Conservation (phyloP, 768 basidiomycete species). For the Collybia sordida region DNA sequence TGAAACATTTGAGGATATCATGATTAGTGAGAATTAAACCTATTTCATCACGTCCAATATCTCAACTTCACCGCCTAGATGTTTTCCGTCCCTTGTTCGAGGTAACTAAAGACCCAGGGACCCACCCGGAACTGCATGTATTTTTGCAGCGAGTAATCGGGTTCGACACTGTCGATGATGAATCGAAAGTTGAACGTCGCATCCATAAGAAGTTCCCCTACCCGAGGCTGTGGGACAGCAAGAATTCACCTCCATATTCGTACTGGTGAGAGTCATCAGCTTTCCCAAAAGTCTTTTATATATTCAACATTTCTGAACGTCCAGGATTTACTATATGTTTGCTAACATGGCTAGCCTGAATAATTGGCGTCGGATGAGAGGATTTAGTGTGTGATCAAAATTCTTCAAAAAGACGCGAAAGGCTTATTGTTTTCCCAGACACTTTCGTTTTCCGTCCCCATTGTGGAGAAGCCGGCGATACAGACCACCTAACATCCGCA, state of each 20-base stretch:
- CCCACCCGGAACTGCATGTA: constrained; percentile 92
- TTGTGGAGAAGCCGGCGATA: constrained; percentile 96
- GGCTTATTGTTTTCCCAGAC: constrained; percentile 44
- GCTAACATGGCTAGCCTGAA: constrained; percentile 96
- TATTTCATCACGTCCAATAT: neutral
- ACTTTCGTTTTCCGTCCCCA: constrained; percentile 98
- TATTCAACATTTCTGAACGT: constrained; percentile 3
- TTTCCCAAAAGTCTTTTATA: neutral
- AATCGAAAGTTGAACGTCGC: constrained; percentile 89
- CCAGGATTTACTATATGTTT: constrained; percentile 95
- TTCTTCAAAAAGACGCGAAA: neutral
- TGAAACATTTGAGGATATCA: constrained; percentile 86
- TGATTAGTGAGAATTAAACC: constrained; percentile 61
- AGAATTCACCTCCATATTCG: constrained; percentile 90
- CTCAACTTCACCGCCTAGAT: constrained; percentile 46
- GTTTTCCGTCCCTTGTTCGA: constrained; percentile 93
- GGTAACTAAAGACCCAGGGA: constrained; percentile 87
- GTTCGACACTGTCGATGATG: constrained; percentile 99
- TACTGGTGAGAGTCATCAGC: constrained; percentile 69
- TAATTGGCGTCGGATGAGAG: constrained; percentile 82
- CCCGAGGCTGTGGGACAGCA: constrained; percentile 85
- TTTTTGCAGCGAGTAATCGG: constrained; percentile 95
- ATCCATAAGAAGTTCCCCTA: constrained; percentile 94
- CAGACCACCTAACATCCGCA: constrained; percentile 94
- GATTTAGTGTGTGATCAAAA: constrained; percentile 73